Conservation (phyloP, 306 rosid genomes). For the Clitoria ternatea region DNA sequence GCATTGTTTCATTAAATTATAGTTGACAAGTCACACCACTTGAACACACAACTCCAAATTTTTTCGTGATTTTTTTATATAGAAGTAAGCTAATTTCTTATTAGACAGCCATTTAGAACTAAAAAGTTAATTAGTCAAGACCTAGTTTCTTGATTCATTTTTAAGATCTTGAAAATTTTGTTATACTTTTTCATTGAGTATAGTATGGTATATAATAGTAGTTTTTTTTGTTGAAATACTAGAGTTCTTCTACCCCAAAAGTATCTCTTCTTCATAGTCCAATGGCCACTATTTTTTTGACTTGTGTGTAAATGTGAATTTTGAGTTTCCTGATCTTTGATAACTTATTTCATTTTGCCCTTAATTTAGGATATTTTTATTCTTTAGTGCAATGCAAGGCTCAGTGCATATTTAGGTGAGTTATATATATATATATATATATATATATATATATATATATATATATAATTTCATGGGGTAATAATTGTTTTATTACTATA, state of each 20-base stretch:
- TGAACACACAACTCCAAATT: too few species aligned
- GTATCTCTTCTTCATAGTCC: neutral
- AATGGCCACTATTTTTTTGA: neutral
- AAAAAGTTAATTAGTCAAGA: neutral
- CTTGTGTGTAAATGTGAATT: neutral
- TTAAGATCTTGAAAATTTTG: neutral
- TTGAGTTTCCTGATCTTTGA: conserved; percentile 9
- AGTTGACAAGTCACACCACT: too few species aligned
- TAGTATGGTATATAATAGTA: neutral
- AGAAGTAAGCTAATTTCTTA: too few species aligned
- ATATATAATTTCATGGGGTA: too few species aligned
- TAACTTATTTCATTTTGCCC: conserved; percentile 8
- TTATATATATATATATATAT: too few species aligned
- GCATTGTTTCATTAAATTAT: neutral
- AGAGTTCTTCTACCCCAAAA: conserved; percentile 10
- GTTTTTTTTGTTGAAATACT: neutral
- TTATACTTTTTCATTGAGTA: neutral
- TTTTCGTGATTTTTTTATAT: too few species aligned
- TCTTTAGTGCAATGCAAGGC: neutral
- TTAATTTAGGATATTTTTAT: neutral
- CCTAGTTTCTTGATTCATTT: neutral
- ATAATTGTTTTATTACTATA: neutral
- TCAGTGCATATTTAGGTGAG: neutral
- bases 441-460: too few species aligned
- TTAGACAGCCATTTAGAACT: neutral